phyloP scores from a whole-genome alignment of 1,284 basidiomycete species.

The Amylostereum areolatum region DNA sequence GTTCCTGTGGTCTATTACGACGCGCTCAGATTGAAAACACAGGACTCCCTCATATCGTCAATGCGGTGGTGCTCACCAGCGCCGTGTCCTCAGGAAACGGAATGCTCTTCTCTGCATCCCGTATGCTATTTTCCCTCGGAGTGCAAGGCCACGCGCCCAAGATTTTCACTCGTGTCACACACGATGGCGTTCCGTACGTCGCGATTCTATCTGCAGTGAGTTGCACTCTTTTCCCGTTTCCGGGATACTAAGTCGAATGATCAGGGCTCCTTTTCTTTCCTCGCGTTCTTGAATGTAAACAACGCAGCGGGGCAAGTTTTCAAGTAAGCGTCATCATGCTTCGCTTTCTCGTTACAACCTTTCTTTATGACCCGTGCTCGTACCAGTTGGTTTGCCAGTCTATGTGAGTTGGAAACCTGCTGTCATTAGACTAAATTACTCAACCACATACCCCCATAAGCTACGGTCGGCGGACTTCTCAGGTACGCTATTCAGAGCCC shows the following conservation, averaged over 20 bases:
- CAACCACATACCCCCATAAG: slow-evolving; percentile 1
- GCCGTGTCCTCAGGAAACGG: slow-evolving; percentile 40
- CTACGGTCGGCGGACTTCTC: slow-evolving; percentile 11
- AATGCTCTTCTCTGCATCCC: slow-evolving; percentile 34
- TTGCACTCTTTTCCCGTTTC: background rate
- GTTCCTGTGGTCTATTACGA: background rate
- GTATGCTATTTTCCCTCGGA: slow-evolving; percentile 37
- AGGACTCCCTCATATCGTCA: slow-evolving; percentile 40
- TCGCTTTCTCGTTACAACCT: background rate
- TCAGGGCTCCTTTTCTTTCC: slow-evolving; percentile 12
- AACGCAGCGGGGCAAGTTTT: slow-evolving; percentile 11
- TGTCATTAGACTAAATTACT: background rate
- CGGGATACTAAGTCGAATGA: background rate
- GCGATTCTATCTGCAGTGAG: slow-evolving; percentile 7
- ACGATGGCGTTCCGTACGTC: slow-evolving; percentile 9
- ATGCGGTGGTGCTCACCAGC: slow-evolving; percentile 41
- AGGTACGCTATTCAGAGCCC: slow-evolving; percentile 9
- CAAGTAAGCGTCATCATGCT: no score
- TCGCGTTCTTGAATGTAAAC: slow-evolving; percentile 11
- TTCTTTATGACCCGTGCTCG: background rate
- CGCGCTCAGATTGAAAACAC: background rate
- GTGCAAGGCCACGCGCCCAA: slow-evolving; percentile 34
- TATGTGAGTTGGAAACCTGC: slow-evolving; percentile 4
- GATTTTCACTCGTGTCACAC: slow-evolving; percentile 4
- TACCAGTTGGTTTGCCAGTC: slow-evolving; percentile 9